Evolutionary conservation across 2,329 filamentous ascomycete genomes (phyloP).

Genomic region (Scytalidium sp.): DNA sequence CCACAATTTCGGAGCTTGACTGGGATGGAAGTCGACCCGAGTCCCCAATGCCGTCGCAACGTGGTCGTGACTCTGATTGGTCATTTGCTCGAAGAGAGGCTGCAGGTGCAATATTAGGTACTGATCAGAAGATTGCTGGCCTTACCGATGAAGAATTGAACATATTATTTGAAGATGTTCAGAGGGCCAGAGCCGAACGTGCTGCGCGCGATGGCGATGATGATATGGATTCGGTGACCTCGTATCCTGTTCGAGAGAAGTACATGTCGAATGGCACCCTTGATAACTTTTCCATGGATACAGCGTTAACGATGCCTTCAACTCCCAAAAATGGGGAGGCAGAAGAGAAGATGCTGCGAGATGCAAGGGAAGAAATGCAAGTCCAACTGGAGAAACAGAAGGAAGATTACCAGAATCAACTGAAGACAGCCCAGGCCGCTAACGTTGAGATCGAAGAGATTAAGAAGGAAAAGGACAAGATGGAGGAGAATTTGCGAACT

Average conservation of each 20-base stretch:
- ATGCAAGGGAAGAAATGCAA: conserved; percentile 81
- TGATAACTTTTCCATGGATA: conserved; percentile 95
- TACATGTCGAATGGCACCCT: conserved; percentile 93
- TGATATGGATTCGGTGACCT: conserved; percentile 84
- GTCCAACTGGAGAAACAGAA: conserved; percentile 78
- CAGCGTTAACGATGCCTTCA: conserved; percentile 88
- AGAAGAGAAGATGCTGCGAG: conserved; percentile 66
- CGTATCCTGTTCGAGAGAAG: conserved; percentile 86
- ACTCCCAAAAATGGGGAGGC: conserved; percentile 78
- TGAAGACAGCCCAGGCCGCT: conserved; percentile 71
- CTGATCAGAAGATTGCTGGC: conserved; percentile 86
- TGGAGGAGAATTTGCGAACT: conserved; percentile 76
- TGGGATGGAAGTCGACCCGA: conserved; percentile 69
- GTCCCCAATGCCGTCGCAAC: conserved; percentile 70
- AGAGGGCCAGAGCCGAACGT: conserved; percentile 75
- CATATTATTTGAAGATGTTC: conserved; percentile 88
- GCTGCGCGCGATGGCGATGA: conserved; percentile 80
- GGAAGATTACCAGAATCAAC: conserved; percentile 74
- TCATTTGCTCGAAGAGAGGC: conserved; percentile 90
- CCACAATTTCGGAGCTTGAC: conserved; percentile 71
- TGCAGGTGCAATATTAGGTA: conserved; percentile 83
- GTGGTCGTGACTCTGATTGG: conserved; percentile 86
- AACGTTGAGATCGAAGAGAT: conserved; percentile 81
- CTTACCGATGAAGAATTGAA: conserved; percentile 94
- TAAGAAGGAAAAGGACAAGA: conserved; percentile 74